phyloP scores from a whole-genome alignment of 768 basidiomycete species.

The Suillus alpinus region DNA sequence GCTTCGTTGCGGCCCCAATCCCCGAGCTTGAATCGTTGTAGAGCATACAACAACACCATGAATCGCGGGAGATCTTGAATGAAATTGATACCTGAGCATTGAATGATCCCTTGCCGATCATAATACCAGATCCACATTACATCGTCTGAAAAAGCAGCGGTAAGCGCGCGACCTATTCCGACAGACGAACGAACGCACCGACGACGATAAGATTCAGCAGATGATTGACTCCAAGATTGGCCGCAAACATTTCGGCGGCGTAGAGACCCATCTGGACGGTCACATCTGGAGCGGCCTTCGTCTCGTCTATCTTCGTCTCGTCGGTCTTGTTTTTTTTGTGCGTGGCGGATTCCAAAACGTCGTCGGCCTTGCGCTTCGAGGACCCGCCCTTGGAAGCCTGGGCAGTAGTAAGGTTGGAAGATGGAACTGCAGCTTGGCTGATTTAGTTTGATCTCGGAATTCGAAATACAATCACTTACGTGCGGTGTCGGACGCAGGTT shows the following conservation, averaged over 20 bases:
- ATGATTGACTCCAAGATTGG: background rate
- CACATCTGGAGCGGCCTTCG: background rate
- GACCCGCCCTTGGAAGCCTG: background rate
- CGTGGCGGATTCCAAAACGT: background rate
- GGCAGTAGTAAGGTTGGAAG: background rate
- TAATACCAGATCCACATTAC: no score
- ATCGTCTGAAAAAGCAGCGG: no score
- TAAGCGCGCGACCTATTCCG: no score
- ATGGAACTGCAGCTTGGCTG: background rate
- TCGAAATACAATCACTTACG: background rate
- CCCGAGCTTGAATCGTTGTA: no score
- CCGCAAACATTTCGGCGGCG: slow-evolving; percentile 4
- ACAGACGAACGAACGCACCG: no score
- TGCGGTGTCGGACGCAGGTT: background rate
- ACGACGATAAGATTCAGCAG: no score
- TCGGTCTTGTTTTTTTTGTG: background rate
- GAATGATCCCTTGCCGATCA: no score
- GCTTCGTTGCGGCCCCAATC: no score
- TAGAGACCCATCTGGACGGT: background rate
- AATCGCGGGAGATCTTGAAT: no score
- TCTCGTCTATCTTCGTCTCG: background rate
- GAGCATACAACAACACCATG: no score
- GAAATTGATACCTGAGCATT: no score
- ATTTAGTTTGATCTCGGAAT: background rate
- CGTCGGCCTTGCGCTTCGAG: background rate